Evolutionary conservation across 2,329 filamentous ascomycete species (phyloP).

Genomic region (Venturia carpophila): DNA sequence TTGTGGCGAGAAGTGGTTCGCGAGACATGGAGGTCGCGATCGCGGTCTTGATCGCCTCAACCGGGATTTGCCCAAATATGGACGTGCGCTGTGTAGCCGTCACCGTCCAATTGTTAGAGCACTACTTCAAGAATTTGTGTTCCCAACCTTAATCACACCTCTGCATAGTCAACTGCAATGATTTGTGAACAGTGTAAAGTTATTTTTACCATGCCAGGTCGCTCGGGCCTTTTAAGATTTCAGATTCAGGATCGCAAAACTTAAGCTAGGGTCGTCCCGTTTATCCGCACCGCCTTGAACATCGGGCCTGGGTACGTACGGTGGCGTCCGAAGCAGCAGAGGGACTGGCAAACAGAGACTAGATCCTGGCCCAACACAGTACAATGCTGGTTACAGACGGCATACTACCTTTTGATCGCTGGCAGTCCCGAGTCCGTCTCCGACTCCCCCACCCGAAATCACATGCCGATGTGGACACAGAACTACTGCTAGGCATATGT

Average conservation of each 20-base stretch:
- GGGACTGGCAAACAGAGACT: background rate
- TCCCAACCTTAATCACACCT: slow-evolving; percentile 2
- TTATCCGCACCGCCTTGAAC: slow-evolving; percentile 1
- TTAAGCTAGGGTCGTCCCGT: slow-evolving; percentile 7
- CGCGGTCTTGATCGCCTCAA: background rate
- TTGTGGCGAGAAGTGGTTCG: background rate
- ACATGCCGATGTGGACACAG: background rate
- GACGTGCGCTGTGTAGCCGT: background rate
- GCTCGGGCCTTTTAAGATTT: background rate
- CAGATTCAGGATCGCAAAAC: background rate
- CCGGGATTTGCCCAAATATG: background rate
- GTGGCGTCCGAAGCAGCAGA: background rate
- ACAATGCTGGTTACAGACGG: background rate
- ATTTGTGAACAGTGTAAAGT: background rate
- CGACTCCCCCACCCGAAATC: background rate
- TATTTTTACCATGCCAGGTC: background rate
- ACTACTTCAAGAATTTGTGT: background rate
- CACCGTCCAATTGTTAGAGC: background rate
- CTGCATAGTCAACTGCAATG: background rate
- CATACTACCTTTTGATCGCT: background rate
- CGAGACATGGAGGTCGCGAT: background rate
- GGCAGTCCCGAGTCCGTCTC: background rate
- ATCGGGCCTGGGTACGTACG: background rate
- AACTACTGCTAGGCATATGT: too few species aligned
- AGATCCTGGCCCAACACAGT: background rate